A percentile compares a stretch with the other conserved stretches of the same genome.
Conservation (phyloP, 371 early-diverging fungal genomes). For the Mortierella sp. region DNA sequence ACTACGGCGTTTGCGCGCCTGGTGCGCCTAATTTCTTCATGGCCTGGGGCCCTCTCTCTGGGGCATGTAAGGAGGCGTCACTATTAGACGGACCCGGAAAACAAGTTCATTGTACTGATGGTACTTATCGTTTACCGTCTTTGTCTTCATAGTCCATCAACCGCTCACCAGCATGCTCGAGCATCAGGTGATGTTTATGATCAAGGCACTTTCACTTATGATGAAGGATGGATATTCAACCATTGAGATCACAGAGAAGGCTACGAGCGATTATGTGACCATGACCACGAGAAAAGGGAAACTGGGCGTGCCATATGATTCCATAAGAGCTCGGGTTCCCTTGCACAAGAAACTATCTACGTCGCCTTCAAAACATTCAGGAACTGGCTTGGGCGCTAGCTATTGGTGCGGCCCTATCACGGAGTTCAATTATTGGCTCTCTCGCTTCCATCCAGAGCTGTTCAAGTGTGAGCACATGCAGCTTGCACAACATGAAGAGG, state of each 20-base stretch:
- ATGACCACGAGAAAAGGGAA: neutral
- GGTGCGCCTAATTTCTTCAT: conserved; percentile 8
- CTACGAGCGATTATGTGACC: neutral
- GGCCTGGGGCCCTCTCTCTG: conserved; percentile 13
- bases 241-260: conserved; percentile 16
- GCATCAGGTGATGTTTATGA: conserved; percentile 20
- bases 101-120: no score
- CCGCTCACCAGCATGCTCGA: conserved; percentile 9
- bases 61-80: conserved; percentile 7
- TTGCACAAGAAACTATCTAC: no score
- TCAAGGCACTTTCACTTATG: conserved; percentile 16
- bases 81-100: no score
- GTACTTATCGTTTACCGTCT: neutral
- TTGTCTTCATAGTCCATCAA: conserved; percentile 6
- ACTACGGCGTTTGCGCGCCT: conserved; percentile 5
- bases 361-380: neutral
- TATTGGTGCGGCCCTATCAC: conserved; percentile 12
- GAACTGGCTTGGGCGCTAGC: neutral
- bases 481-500: no score
- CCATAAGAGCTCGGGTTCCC: neutral
- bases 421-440: conserved; percentile 4
- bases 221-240: conserved; percentile 13
- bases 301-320: neutral
- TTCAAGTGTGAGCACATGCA: neutral
- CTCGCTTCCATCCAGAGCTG: neutral